phyloP scores from a whole-genome alignment of 78 protist species.

The Dictyostelium discoideum region dicty_2.7 NC_007088.5:2662001-2662500 shows the following conservation, averaged over 20 bases:
- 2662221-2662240: background rate
- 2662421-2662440: background rate
- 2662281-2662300: slow-evolving; percentile 21
- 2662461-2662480: slow-evolving; percentile 29
- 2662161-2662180: background rate
- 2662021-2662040: slow-evolving; percentile 12
- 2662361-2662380: background rate
- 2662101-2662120: slow-evolving; percentile 30
- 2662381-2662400: background rate
- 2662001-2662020: background rate
- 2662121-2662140: background rate
- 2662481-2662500: slow-evolving; percentile 4
- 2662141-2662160: slow-evolving; percentile 37
- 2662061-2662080: background rate
- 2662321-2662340: slow-evolving; percentile 32
- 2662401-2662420: slow-evolving; percentile 40
- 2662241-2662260: background rate
- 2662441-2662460: slow-evolving; percentile 13
- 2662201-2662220: slow-evolving; percentile 9
- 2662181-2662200: background rate
- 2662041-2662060: slow-evolving; percentile 39
- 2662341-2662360: slow-evolving; percentile 6
- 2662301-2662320: background rate
- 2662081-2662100: slow-evolving; percentile 53
- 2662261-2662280: background rate